These are phyloP conservation scores for Vanrija sp. DNA, from an alignment of 1,284 basidiomycete genomes.

Conservation along the genomic window DNA sequence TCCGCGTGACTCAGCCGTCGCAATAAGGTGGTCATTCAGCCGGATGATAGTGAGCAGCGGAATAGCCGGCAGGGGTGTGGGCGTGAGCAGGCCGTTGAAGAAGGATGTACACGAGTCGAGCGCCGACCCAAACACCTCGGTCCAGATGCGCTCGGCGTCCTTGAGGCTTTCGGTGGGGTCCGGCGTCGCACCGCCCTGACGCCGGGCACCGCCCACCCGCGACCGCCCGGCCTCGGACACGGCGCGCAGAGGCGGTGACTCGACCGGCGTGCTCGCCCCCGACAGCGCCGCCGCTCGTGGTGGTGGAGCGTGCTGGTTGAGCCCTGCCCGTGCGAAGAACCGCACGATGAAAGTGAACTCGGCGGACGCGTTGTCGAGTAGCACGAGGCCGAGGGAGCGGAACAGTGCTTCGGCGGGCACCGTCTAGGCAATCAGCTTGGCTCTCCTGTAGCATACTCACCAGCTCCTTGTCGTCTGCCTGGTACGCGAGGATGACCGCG, in stretches of 20 bases:
- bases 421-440: constrained; percentile 57
- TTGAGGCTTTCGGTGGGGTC: constrained; percentile 46
- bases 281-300: not conserved
- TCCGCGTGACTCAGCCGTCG: constrained; percentile 67
- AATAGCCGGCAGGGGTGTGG: constrained; percentile 59
- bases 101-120: constrained; percentile 66
- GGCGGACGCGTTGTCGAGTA: constrained; percentile 87
- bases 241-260: constrained; percentile 29
- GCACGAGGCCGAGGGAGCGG: constrained; percentile 76
- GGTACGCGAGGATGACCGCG: constrained; percentile 70
- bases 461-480: constrained; percentile 77
- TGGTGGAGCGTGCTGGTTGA: not conserved
- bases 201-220: constrained; percentile 1
- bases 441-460: constrained; percentile 53
- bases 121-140: constrained; percentile 83
- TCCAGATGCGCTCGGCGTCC: constrained; percentile 62
- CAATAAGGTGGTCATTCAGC: constrained; percentile 70
- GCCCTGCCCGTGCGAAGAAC: constrained; percentile 60
- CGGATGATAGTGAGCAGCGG: constrained; percentile 83
- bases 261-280: constrained; percentile 26
- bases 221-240: constrained; percentile 31
- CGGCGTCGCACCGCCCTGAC: constrained; percentile 38
- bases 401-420: constrained; percentile 75
- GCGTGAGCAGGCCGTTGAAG: constrained; percentile 38
- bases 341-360: constrained; percentile 81